A percentile compares a stretch with the other conserved stretches of the same genome.
Evolutionary conservation across 1,284 basidiomycete species (phyloP).

Genomic region (Peniophora sp.): DNA sequence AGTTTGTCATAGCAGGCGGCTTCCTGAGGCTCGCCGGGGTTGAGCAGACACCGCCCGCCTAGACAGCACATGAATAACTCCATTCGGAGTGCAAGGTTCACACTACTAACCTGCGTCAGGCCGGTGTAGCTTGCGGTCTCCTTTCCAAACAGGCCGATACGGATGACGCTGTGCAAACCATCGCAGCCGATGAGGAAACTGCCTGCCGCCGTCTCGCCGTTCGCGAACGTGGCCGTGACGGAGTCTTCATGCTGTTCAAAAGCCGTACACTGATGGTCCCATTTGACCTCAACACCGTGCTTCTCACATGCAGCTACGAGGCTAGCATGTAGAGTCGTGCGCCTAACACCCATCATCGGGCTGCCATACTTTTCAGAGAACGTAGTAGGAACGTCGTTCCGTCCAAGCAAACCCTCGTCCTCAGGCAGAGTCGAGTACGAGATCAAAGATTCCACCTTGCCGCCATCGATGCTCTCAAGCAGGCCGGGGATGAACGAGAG

Average conservation of each 20-base stretch:
- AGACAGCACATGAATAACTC: background rate
- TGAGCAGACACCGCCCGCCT: constrained; percentile 29
- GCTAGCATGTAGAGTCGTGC: constrained; percentile 24
- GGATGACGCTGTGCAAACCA: constrained; percentile 36
- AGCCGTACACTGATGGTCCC: constrained; percentile 24
- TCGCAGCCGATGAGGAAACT: constrained; percentile 39
- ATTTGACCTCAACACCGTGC: constrained; percentile 28
- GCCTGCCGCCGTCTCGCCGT: constrained; percentile 28
- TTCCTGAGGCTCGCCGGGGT: constrained; percentile 15
- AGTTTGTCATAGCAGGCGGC: constrained; percentile 21
- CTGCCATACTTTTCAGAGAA: constrained; percentile 15
- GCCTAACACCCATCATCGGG: constrained; percentile 23
- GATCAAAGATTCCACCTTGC: constrained; percentile 15
- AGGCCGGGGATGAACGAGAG: constrained; percentile 32
- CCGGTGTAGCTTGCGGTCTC: constrained; percentile 31
- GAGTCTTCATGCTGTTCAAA: constrained; percentile 24
- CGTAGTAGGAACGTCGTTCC: constrained; percentile 13
- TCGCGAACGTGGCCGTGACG: constrained; percentile 29
- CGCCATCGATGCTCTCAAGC: constrained; percentile 24
- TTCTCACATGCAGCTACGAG: constrained; percentile 26
- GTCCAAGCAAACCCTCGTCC: constrained; percentile 24
- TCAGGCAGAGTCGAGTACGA: constrained; percentile 23
- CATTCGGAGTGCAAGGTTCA: background rate
- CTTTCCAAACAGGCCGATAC: constrained; percentile 31
- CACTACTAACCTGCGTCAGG: constrained; percentile 28